These are phyloP conservation scores for Hydnum rufescens DNA, from an alignment of 768 basidiomycete species.

Conservation along the genomic window DNA sequence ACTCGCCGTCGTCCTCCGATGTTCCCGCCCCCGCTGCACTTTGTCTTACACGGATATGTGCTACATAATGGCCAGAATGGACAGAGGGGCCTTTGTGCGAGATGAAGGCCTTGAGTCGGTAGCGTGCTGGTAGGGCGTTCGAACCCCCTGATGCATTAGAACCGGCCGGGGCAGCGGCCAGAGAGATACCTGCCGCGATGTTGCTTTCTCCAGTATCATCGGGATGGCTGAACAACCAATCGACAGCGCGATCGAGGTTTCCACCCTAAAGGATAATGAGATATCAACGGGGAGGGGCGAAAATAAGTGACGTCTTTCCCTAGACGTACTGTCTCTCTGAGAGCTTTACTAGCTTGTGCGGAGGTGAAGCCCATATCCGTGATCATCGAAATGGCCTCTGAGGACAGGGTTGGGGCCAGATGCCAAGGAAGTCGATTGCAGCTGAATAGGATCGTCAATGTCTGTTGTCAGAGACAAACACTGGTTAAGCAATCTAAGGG, in stretches of 20 bases:
- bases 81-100: slow-evolving; percentile 94
- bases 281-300: background rate
- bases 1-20: slow-evolving; percentile 24
- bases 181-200: slow-evolving; percentile 16
- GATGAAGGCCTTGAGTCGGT: slow-evolving; percentile 78
- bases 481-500: background rate
- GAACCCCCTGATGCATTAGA: slow-evolving; percentile 29
- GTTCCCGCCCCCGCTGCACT: background rate
- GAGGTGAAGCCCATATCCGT: slow-evolving; percentile 83
- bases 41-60: slow-evolving; percentile 33
- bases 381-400: slow-evolving; percentile 53
- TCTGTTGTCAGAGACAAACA: slow-evolving; percentile 28
- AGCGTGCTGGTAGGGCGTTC: slow-evolving; percentile 46
- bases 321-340: slow-evolving; percentile 58
- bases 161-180: slow-evolving; percentile 13
- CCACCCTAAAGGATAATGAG: slow-evolving; percentile 28
- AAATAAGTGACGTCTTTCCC: slow-evolving; percentile 1
- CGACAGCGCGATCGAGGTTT: slow-evolving; percentile 69
- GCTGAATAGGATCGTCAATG: slow-evolving; percentile 60
- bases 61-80: slow-evolving; percentile 87
- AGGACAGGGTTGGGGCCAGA: slow-evolving; percentile 37
- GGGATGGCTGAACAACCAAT: slow-evolving; percentile 91
- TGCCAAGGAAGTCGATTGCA: slow-evolving; percentile 3
- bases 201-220: slow-evolving; percentile 54
- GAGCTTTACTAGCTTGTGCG: slow-evolving; percentile 68